Base-by-base conservation (phyloP, 441 rosid species). In the Croton setiger region DNA sequence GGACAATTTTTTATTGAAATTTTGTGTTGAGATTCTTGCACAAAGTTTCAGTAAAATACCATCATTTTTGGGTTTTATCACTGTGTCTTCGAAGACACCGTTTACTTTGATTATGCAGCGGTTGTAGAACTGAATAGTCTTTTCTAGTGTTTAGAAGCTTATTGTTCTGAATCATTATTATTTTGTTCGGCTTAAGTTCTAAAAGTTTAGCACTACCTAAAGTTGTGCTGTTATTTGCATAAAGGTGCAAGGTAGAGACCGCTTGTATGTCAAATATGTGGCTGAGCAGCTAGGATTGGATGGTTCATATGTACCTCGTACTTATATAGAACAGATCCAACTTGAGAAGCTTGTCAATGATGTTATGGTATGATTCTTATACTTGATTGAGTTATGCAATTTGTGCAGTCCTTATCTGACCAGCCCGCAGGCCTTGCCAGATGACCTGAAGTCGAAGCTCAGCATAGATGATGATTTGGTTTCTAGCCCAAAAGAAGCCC, bases 221-320 rank as follows among this genome's bases (percentile, higher is more conserved):
- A 55, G 7, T 74, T 58, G 33, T 72, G 35, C 35, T 73, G 60
- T 62, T 78, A 68, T 20, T 69, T 61, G 39, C 56, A 66, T 75
- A 52, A 79, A 95, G 99, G 99, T 95, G 68, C 99, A 92, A 95
- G 99, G 99, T 47, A 80, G 80, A 84, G 99, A 92, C 73, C 97
- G 98, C 20, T 66, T 75, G 23, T 84, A 76, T 33, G 91, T 95
- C 20, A 84, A 87, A 77, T 74, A 63, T 73, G 87, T 89, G 45
- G 96, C 88, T 18, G 93, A 89, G 76, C 86, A 86, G 76, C 87
- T 95, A 64, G 93, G 91, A 49, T 77, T 95, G 88, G 99, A 95
- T 59, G 95, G 96, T 65, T 87, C 96, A 57, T 95, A 86, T 80
- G 83, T 90, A 74, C 88, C 99, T 71, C 96, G 94, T 45, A 95